Evolutionary conservation across 2,329 filamentous ascomycete species (phyloP).

Genomic region (Paecilomyces formosus): DNA sequence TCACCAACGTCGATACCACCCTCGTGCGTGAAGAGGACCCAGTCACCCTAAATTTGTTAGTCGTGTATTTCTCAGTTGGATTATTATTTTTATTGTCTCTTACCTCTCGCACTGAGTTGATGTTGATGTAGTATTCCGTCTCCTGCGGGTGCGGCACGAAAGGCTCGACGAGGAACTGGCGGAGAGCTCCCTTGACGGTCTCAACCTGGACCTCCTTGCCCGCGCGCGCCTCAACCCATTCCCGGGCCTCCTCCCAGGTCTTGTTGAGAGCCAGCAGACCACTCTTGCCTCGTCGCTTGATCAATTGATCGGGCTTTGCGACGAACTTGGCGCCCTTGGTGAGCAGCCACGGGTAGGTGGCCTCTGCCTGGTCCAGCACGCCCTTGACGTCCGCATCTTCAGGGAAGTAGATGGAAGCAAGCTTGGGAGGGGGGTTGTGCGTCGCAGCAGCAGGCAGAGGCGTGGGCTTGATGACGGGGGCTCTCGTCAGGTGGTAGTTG

Average conservation of each 20-base stretch:
- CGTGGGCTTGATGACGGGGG: conserved; percentile 94
- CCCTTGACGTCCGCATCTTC: conserved; percentile 75
- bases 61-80: background rate
- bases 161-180: conserved; percentile 96
- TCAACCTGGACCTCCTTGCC: conserved; percentile 91
- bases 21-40: conserved; percentile 99
- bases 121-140: conserved; percentile 99
- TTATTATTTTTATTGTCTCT: conserved; percentile 31
- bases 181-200: conserved; percentile 77
- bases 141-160: conserved; percentile 93
- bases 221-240: conserved; percentile 87
- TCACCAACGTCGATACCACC: conserved; percentile 99
- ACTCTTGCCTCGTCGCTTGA: conserved; percentile 99
- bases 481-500: conserved; percentile 99
- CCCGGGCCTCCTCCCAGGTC: conserved; percentile 87
- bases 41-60: conserved; percentile 66
- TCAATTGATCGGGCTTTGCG: conserved; percentile 98
- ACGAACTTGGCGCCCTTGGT: conserved; percentile 81
- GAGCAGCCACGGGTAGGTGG: conserved; percentile 94
- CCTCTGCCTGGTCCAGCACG: conserved; percentile 90
- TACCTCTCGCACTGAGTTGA: conserved; percentile 99
- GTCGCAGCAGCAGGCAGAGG: conserved; percentile 75
- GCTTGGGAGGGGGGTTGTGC: conserved; percentile 87
- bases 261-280: conserved; percentile 95
- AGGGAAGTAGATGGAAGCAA: conserved; percentile 88